Evolutionary conservation across 148 eudicot genomes (phyloP), one percentile per base, ranked within the genome.

Genomic region (Drosera capensis): DNA sequence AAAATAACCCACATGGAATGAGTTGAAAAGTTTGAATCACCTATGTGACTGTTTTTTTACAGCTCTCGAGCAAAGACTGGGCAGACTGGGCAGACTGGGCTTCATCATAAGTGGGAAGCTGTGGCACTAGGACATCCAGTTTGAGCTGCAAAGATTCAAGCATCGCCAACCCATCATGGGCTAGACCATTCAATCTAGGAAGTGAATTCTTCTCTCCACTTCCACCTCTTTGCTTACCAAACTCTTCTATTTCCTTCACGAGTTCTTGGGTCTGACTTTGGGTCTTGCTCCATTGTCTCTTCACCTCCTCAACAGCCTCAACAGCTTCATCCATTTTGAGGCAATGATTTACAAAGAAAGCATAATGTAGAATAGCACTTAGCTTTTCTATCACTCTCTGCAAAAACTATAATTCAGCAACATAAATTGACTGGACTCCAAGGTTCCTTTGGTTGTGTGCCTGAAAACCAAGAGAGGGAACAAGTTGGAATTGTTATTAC

Each of bases 61-160:
- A 87, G 16, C 74, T 79, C 28, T 74, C 58, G 2, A 77, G 69
- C 68, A 83, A 64, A 34, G 71, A 52, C 38, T 73, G 80, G 6
- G n/a, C n/a, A n/a, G n/a, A n/a, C 36, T 73, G 80, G 7, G 90
- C 80, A 46, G 77, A 58, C 54, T 77, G 64, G 45, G 60, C 75
- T 29, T 79, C 76, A 24, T 79, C 80, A 46, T 57, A 71, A 1
- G 70, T 30, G 49, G 84, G 77, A 19, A 86, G 73, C 45, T 86
- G 96, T 16, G 96, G 96, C 14, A 82, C 86, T 50, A 87, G 70
- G 36, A 80, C 68, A 67, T 87, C 96, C 51, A 87, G 67, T 55
- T 79, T 71, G 48, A 79, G 74, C 46, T 66, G 86, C 64, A 83
- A 59, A 0, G 90, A 68, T 26, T 58, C 63, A 35, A 87, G 90